Base-by-base conservation (phyloP, 306 rosid genomes). In the Lathyrus aphaca region DNA sequence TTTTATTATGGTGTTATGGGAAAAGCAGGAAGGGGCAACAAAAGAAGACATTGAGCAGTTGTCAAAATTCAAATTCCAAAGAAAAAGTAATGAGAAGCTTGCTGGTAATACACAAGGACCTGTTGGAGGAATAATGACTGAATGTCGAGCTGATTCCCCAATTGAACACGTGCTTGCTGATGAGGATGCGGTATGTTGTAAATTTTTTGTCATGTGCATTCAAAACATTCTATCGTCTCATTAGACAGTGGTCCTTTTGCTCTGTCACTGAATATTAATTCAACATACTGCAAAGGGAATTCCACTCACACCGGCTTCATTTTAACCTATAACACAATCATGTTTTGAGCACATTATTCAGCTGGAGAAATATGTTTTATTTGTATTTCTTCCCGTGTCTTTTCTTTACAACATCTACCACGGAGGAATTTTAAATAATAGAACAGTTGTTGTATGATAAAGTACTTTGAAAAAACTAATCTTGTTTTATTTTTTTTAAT, bases 21-120 rank as follows among this genome's bases (percentile, higher is more conserved):
- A 66, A 72, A 77, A 71, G 68, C 92, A 94, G 99, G 99, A 94
- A 73, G 99, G 99, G 42, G 97, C 99, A 68, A 80, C 99, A 60
- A 88, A 87, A 81, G 95, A 94, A 78, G 99, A 94, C 73, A 76
- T 94, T 66, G 97, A 94, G 51, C 90, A 88, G 74, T 69, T 94
- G 66, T 55, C 92, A 44, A 94, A 94, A 76, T 94, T 85, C 84
- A 87, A 83, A 74, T 94, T 91, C 84, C 84, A 74, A 66, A 84
- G 81, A 82, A 63, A 71, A 21, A 61, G 72, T 65, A 51, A 79
- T 9, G 96, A 88, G 81, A 94, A 91, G 74, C 81, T 82, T 65
- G 79, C 77, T 38, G 76, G 78, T 12, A 86, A 82, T 69, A 76
- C 65, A 64, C 87, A 85, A 73, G 92, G 84, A 64, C 77, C 85